Conservation (phyloP, 768 basidiomycete genomes). For the Lentinula guzmanii region DNA sequence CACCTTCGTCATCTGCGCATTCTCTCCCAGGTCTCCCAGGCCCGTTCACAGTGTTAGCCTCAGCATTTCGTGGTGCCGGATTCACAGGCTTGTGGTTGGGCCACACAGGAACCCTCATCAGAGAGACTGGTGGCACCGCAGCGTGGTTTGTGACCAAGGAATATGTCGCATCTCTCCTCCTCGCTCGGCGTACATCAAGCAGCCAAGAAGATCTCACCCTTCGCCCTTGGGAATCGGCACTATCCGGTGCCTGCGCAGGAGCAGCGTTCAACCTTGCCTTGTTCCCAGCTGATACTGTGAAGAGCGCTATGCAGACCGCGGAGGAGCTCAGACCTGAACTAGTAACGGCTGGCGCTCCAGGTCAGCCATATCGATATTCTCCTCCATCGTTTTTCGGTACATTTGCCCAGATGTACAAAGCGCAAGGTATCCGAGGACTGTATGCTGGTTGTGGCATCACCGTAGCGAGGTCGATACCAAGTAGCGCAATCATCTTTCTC, state of each 20-base stretch:
- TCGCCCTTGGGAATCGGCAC: slow-evolving; percentile 76
- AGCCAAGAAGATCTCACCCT: slow-evolving; percentile 31
- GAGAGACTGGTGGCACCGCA: slow-evolving; percentile 80
- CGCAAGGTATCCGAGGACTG: slow-evolving; percentile 74
- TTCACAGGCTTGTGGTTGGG: slow-evolving; percentile 78
- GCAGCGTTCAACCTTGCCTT: slow-evolving; percentile 81
- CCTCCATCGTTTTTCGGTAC: slow-evolving; percentile 42
- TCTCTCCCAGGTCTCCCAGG: slow-evolving; percentile 70
- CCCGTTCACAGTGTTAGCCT: slow-evolving; percentile 56
- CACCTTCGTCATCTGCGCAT: slow-evolving; percentile 14
- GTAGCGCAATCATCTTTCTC: slow-evolving; percentile 88
- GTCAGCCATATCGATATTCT: not conserved
- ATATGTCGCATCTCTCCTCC: slow-evolving; percentile 56
- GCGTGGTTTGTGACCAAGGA: slow-evolving; percentile 91
- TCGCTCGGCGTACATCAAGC: slow-evolving; percentile 34
- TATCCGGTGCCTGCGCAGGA: slow-evolving; percentile 83
- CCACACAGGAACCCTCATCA: slow-evolving; percentile 80
- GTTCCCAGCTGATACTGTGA: slow-evolving; percentile 94
- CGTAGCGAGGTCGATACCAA: slow-evolving; percentile 76
- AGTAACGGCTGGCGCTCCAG: slow-evolving; percentile 9
- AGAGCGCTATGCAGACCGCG: slow-evolving; percentile 92
- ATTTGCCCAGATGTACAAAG: slow-evolving; percentile 63
- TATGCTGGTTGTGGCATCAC: slow-evolving; percentile 96
- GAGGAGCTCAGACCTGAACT: slow-evolving; percentile 69
- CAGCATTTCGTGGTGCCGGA: slow-evolving; percentile 49